Evolutionary conservation across 2,329 filamentous ascomycete species (phyloP).

Genomic region (Curvularia sp.): DNA sequence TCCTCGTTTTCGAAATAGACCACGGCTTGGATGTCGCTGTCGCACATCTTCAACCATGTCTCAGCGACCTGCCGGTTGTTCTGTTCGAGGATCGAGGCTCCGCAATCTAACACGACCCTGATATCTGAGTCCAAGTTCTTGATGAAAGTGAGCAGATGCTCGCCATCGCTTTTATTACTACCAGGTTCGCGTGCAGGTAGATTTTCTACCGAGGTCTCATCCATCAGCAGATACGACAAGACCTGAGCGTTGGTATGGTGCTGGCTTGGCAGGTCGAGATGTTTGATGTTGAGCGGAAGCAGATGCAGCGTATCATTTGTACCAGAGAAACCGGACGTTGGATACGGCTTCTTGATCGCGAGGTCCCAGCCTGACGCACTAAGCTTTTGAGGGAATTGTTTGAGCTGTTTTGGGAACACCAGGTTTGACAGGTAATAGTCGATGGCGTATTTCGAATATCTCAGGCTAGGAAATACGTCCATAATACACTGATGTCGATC

Average conservation of each 20-base stretch:
- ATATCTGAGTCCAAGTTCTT: conserved; percentile 50
- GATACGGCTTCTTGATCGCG: conserved; percentile 55
- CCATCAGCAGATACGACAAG: conserved; percentile 63
- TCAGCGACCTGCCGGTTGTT: conserved; percentile 55
- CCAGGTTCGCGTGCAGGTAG: conserved; percentile 26
- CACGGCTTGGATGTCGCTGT: conserved; percentile 40
- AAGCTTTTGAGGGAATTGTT: conserved; percentile 69
- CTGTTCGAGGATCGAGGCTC: conserved; percentile 72
- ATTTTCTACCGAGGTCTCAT: conserved; percentile 44
- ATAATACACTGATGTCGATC: conserved; percentile 59
- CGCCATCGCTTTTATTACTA: conserved; percentile 38
- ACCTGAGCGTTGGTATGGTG: conserved; percentile 73
- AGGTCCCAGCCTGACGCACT: conserved; percentile 74
- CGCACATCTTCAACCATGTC: conserved; percentile 58
- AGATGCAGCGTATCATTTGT: conserved; percentile 70
- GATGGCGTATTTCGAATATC: conserved; percentile 61
- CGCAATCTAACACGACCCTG: conserved; percentile 73
- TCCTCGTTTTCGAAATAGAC: conserved; percentile 68
- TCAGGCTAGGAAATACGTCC: conserved; percentile 62
- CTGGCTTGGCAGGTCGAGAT: conserved; percentile 63
- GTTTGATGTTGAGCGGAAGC: conserved; percentile 64
- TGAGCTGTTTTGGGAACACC: conserved; percentile 68
- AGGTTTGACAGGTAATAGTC: conserved; percentile 69
- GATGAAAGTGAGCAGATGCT: conserved; percentile 58
- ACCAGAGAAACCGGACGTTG: conserved; percentile 72